Percentiles rank a stretch among this genome's conserved stretches.
phyloP scores from a whole-genome alignment of 164 flowering plant genomes.

The Berberis vulgaris region DNA sequence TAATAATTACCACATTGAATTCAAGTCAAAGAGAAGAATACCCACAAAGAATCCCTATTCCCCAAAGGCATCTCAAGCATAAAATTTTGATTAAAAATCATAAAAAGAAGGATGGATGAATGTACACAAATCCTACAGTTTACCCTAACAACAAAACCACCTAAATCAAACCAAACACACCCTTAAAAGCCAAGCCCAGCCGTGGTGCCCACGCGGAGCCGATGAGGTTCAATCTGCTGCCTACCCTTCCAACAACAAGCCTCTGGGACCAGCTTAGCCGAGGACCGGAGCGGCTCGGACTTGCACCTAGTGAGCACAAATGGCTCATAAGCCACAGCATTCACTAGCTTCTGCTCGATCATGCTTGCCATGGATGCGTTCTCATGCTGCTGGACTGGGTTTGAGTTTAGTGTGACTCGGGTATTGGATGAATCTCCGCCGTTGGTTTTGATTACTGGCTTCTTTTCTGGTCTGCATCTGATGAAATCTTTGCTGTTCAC shows the following conservation, averaged over 20 bases:
- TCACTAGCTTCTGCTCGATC: slow-evolving; percentile 68
- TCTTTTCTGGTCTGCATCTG: slow-evolving; percentile 28
- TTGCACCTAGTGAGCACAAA: slow-evolving; percentile 81
- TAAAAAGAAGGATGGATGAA: background rate
- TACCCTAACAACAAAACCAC: background rate
- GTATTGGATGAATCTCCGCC: slow-evolving; percentile 19
- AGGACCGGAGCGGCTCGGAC: slow-evolving; percentile 84
- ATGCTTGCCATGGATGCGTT: slow-evolving; percentile 43
- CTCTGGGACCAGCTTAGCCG: slow-evolving; percentile 36
- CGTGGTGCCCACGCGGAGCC: background rate
- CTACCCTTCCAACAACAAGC: slow-evolving; percentile 4
- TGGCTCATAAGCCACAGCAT: slow-evolving; percentile 65
- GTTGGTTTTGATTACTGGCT: slow-evolving; percentile 8
- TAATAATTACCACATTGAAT: too few relatives aligned
- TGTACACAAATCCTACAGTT: too few relatives aligned
- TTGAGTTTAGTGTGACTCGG: slow-evolving; percentile 24
- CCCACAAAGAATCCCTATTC: too few relatives aligned
- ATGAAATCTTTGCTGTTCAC: slow-evolving; percentile 79
- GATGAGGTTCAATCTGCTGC: slow-evolving; percentile 1
- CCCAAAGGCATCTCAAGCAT: too few relatives aligned
- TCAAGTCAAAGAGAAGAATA: too few relatives aligned
- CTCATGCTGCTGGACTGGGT: slow-evolving; percentile 4
- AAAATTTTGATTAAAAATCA: background rate
- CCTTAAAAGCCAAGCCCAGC: slow-evolving; percentile 1
- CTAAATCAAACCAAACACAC: background rate